Base-by-base conservation (phyloP, 208 protist species). In the Leishmania gerbilli region DNA sequence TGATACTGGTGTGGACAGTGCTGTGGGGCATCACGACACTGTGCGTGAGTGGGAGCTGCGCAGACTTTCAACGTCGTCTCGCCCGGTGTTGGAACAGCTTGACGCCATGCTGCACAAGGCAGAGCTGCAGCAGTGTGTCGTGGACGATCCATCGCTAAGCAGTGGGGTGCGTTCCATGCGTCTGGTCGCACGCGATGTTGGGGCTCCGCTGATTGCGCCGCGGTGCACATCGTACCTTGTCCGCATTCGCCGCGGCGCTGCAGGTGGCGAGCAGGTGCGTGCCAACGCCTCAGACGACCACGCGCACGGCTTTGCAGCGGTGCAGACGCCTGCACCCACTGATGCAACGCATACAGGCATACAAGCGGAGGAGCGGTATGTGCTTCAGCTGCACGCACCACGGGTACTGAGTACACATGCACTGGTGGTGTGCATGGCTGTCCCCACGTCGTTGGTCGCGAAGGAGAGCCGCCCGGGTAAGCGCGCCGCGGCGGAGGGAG, bases 331-430 rank as follows among this genome's bases (percentile, higher is more conserved):
- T 42, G 0, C 37, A 21, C 13, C 21, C 4, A 47, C 24, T 53
- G 37, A 31, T 21, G 37, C 45, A 49, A n/a, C 45, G 9, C 11
- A 74, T 53, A 3, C 27, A 0, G 34, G 1, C 55, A 31, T 24
- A 51, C 8, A n/a, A 6, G 40, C 7, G 51, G 60, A 78, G 19
- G 75, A 83, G n/a, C 21, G 24, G 40, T 83, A 79, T 42, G 53
- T 95, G 19, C 79, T 90, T 21, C 87, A 82, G 51, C 71, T 93
- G 3, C 81, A 87, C 40, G 82, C 84, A 5, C 89, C 90, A 3
- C 88, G 90, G 9, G 87, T 93, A 60, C 82, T 88, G 34, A 92
- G 92, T 71, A 79, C 80, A 24, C 75, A 83, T 49, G 88, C 86
- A 27, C 60, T 91, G 5, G 86, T 95, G 51, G 74, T 91, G 53